Percentiles rank a stretch among this genome's conserved stretches.
These are phyloP conservation scores for Primulina eburnea DNA, from an alignment of 257 asterid genomes.

Conservation along the genomic window DNA sequence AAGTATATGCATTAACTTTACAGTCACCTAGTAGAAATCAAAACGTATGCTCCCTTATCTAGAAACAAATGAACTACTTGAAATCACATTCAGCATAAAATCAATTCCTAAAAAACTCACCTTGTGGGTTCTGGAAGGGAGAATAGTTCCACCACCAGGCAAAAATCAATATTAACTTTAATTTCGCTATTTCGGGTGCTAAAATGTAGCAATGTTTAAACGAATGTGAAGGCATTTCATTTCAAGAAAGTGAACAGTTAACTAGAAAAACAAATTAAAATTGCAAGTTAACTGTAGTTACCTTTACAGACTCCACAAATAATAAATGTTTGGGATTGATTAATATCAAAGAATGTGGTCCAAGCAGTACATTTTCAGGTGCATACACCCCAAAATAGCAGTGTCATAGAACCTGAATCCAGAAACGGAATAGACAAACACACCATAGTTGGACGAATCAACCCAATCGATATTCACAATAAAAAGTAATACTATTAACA, in stretches of 20 bases:
- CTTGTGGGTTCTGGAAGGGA: not conserved
- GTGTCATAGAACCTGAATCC: constrained; percentile 50
- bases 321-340: constrained; percentile 54
- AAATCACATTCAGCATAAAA: not conserved
- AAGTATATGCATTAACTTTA: too few species aligned
- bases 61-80: not conserved
- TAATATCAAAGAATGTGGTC: constrained; percentile 74
- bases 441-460: constrained; percentile 5
- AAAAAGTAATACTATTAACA: too few species aligned
- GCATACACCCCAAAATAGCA: constrained; percentile 69
- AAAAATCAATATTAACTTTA: too few species aligned
- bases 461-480: too few species aligned
- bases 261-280: constrained; percentile 11
- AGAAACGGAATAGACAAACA: constrained; percentile 22
- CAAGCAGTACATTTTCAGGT: constrained; percentile 54
- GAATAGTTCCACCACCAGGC: not conserved
- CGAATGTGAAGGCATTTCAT: constrained; percentile 6
- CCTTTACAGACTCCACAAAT: constrained; percentile 66
- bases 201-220: too few species aligned
- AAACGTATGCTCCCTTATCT: not conserved
- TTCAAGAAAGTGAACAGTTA: not conserved
- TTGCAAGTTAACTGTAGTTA: constrained; percentile 24
- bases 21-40: not conserved
- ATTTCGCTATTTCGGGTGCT: too few species aligned
- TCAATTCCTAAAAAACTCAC: not conserved